Percentiles rank a stretch among this genome's conserved stretches.
Conservation (phyloP, 208 protist species). For the Trypanosoma rangeli region DNA sequence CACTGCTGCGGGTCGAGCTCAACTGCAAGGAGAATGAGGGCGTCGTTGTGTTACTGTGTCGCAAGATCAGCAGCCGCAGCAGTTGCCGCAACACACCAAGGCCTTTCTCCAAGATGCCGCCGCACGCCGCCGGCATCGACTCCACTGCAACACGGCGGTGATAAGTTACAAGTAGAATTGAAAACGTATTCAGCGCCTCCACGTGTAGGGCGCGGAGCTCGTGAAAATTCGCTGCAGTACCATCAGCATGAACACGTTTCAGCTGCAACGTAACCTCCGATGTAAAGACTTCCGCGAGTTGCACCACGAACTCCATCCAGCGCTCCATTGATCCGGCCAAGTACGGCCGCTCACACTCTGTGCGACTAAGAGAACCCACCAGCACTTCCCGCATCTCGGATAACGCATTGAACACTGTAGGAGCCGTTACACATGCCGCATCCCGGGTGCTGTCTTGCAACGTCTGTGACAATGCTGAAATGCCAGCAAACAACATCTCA, state of each 20-base stretch:
- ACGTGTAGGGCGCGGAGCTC: background rate
- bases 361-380: constrained; percentile 6
- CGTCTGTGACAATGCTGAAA: background rate
- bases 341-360: background rate
- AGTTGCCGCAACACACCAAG: background rate
- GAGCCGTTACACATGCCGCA: background rate
- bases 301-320: constrained; percentile 9
- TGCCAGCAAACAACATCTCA: constrained; percentile 13
- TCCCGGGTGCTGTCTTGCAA: background rate
- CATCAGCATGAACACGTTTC: background rate
- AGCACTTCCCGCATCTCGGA: constrained; percentile 1
- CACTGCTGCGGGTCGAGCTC: background rate
- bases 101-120: background rate
- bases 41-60: no score
- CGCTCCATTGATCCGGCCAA: background rate
- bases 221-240: background rate
- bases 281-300: background rate
- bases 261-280: background rate
- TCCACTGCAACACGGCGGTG: background rate
- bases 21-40: background rate
- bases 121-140: background rate
- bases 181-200: constrained; percentile 2
- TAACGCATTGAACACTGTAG: constrained; percentile 1
- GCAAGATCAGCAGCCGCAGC: background rate
- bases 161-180: constrained; percentile 2